Evolutionary conservation across 306 rosid species (phyloP).

Genomic region (Glycine latifolia): DNA sequence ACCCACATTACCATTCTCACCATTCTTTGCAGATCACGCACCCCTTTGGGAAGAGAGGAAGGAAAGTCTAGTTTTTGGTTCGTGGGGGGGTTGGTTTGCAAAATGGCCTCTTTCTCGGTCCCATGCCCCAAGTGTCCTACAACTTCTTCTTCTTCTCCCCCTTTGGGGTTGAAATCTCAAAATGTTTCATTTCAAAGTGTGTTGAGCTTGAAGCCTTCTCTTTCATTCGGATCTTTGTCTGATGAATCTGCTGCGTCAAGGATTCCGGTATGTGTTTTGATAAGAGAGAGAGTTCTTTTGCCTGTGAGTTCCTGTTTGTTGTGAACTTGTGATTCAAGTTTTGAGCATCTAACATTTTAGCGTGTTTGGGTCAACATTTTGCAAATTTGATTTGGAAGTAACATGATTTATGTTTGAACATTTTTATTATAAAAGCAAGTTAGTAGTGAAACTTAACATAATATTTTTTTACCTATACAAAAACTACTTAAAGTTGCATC

Average conservation of each 20-base stretch:
- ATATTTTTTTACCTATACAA: too few relatives aligned
- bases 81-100: slow-evolving; percentile 42
- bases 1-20: slow-evolving; percentile 43
- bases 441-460: too few relatives aligned
- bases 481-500: too few relatives aligned
- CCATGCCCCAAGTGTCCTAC: slow-evolving; percentile 66
- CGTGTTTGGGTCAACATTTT: too few relatives aligned
- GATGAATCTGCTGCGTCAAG: slow-evolving; percentile 46
- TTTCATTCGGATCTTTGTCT: slow-evolving; percentile 55
- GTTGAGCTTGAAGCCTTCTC: slow-evolving; percentile 48
- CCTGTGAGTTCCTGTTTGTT: too few relatives aligned
- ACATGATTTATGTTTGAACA: too few relatives aligned
- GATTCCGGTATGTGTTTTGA: slow-evolving; percentile 43
- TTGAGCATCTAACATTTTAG: too few relatives aligned
- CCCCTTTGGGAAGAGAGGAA: slow-evolving; percentile 20
- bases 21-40: slow-evolving; percentile 27
- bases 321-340: too few relatives aligned
- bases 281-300: background rate
- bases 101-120: slow-evolving; percentile 68
- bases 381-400: too few relatives aligned
- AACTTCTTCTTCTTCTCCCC: slow-evolving; percentile 36
- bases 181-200: slow-evolving; percentile 46
- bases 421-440: too few relatives aligned
- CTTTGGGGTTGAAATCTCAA: slow-evolving; percentile 47
- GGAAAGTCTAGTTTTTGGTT: slow-evolving; percentile 33